Evolutionary conservation across 805 yeast genomes (phyloP), one percentile per base, ranked within the genome.

Genomic region (Kuraishia cidri): DNA sequence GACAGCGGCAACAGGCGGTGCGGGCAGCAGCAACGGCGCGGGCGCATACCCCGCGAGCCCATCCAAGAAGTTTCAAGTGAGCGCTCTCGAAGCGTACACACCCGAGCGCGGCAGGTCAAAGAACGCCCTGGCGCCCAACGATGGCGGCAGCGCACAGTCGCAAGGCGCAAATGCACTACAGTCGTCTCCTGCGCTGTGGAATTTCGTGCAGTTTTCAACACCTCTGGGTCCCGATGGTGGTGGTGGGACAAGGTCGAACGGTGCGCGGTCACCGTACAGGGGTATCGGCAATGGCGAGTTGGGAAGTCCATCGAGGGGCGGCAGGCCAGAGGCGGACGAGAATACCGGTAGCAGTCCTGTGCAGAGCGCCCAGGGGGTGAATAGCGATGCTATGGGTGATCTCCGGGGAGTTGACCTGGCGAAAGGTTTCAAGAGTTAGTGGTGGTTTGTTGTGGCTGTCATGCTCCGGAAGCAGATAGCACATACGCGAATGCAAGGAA

Each of bases 121-220:
- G 28, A 47, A 47, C 6, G 43, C 42, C 29, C 25, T 47, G 23
- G 20, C 12, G 23, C 14, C 32, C 18, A 39, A 47, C 31, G 44
- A 34, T 28, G 43, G 38, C 20, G 36, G 37, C 8, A 37, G 42
- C 14, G 46, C 46, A 6, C 34, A 31, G 22, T 40, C 39, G 21
- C 34, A 50, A 25, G 58, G 56, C 33, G 55, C 60, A 23, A 19
- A 26, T 13, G 14, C n/a, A 9, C 20, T 24, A 22, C 37, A 60
- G 31, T 72, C 80, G 20, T 84, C 95, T 2, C 97, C 97, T 2
- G 96, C 95, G 12, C 72, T 88, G 37, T 85, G 96, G 97, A 84
- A 82, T 50, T 78, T 84, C 58, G 85, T 88, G 48, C 95, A 87
- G 47, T 77, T 88, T 31, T 59, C 65, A 9, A 56, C 60, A 1